Evolutionary conservation across 768 basidiomycete species (phyloP).

Genomic region (Leccinum obscurum): DNA sequence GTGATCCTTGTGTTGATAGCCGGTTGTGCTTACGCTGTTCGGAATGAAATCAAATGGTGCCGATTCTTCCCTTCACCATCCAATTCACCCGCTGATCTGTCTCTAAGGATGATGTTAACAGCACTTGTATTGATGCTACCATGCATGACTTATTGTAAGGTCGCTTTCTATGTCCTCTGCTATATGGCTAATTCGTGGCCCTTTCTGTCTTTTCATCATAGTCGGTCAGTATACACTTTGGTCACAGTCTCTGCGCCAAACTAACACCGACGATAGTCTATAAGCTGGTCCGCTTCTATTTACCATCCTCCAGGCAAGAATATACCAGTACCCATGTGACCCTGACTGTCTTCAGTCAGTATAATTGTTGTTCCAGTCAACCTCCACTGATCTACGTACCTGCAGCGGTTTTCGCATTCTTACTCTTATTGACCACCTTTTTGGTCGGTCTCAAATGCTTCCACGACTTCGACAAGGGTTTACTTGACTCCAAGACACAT

Average conservation of each 20-base stretch:
- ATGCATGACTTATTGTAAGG: constrained; percentile 74
- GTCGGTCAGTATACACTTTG: constrained; percentile 26
- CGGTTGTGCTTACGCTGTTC: constrained; percentile 67
- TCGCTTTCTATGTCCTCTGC: not conserved
- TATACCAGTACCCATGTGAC: constrained; percentile 79
- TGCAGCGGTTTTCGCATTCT: constrained; percentile 72
- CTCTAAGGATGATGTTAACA: constrained; percentile 60
- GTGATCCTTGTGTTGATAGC: constrained; percentile 68
- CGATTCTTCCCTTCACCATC: constrained; percentile 15
- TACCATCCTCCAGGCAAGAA: constrained; percentile 49
- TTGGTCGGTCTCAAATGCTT: constrained; percentile 77
- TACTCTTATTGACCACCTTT: constrained; percentile 72
- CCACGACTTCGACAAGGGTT: constrained; percentile 78
- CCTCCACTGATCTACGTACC: constrained; percentile 1
- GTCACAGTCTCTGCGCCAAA: not conserved
- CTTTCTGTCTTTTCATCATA: constrained; percentile 12
- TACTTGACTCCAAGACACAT: constrained; percentile 68
- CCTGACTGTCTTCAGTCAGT: constrained; percentile 77
- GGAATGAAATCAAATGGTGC: constrained; percentile 80
- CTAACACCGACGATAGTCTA: constrained; percentile 51
- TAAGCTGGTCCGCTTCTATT: constrained; percentile 83
- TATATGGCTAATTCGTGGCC: constrained; percentile 6
- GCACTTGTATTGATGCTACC: constrained; percentile 79
- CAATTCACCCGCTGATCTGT: constrained; percentile 4
- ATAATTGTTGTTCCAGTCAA: not conserved